These are phyloP conservation scores for Vaucheria bursata DNA, from an alignment of 352 stramenopile species.

Conservation along the genomic window DNA sequence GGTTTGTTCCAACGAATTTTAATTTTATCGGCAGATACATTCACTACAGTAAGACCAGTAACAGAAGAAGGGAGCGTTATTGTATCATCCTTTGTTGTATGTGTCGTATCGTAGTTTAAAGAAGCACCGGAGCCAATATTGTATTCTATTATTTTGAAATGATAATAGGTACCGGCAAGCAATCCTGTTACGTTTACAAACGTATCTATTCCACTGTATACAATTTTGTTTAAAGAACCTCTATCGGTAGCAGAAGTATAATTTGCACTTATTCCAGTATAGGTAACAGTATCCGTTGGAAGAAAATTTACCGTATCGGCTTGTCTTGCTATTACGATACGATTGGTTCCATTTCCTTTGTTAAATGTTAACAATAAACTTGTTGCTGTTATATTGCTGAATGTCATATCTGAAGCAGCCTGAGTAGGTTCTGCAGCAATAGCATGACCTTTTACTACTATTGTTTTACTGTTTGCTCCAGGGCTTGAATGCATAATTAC, in stretches of 20 bases:
- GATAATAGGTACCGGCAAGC: constrained; percentile 5
- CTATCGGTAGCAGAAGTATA: constrained; percentile 7
- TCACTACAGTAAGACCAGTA: constrained; percentile 7
- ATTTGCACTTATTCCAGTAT: constrained; percentile 8
- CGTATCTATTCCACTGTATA: constrained; percentile 8
- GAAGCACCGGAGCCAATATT: constrained; percentile 5
- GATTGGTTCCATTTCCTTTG: constrained; percentile 7
- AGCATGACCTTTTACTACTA: constrained; percentile 8
- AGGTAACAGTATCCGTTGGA: constrained; percentile 6
- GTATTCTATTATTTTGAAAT: constrained; percentile 10
- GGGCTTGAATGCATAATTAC: constrained; percentile 7
- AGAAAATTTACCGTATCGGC: constrained; percentile 7
- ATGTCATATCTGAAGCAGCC: constrained; percentile 6
- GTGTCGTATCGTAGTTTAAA: constrained; percentile 8
- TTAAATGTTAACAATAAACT: constrained; percentile 10
- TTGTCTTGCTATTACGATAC: constrained; percentile 8
- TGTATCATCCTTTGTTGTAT: constrained; percentile 8
- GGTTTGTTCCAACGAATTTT: constrained; percentile 8
- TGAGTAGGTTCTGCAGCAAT: constrained; percentile 6
- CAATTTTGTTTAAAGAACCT: constrained; percentile 9
- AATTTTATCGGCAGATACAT: constrained; percentile 8
- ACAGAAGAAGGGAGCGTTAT: constrained; percentile 6
- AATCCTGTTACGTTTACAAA: constrained; percentile 8
- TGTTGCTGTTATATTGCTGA: constrained; percentile 8
- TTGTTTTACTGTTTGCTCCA: constrained; percentile 8